A percentile compares a stretch with the other conserved stretches of the same genome.
phyloP scores from a whole-genome alignment of 352 stramenopile genomes.

The Globisporangium iwayamae region DNA sequence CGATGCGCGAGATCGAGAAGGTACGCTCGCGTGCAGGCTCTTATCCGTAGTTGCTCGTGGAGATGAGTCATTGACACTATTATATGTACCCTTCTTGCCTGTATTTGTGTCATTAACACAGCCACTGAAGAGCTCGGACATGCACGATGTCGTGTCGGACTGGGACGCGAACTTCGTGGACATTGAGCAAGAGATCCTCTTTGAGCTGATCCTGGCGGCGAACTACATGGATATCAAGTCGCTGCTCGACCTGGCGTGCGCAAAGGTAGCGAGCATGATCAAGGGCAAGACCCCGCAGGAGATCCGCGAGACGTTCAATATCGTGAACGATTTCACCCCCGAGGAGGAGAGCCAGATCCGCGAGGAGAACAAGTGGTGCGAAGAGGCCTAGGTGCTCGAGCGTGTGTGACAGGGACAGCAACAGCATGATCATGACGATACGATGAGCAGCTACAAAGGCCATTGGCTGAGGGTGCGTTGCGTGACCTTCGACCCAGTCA shows the following conservation, averaged over 20 bases:
- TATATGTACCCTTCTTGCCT: background rate
- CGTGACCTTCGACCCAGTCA: too few relatives aligned
- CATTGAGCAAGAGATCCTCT: constrained; percentile 98
- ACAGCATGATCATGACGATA: background rate
- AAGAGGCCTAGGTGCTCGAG: constrained; percentile 90
- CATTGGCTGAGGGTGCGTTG: background rate
- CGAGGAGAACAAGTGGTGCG: constrained; percentile 99
- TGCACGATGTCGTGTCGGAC: constrained; percentile 99
- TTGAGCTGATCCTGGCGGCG: constrained; percentile 99
- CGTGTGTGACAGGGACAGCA: background rate
- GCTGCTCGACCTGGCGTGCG: constrained; percentile 88
- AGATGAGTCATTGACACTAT: background rate
- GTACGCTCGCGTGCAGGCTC: constrained; percentile 21
- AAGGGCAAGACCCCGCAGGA: constrained; percentile 99
- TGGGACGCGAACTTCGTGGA: constrained; percentile 99
- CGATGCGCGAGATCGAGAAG: constrained; percentile 99
- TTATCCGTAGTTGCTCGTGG: background rate
- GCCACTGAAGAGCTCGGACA: constrained; percentile 97
- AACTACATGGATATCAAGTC: constrained; percentile 99
- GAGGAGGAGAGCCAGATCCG: constrained; percentile 99
- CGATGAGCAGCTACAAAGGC: background rate
- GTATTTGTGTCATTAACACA: constrained; percentile 17
- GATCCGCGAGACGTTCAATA: constrained; percentile 99
- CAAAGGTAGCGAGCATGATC: constrained; percentile 93
- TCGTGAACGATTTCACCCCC: constrained; percentile 99